These are phyloP conservation scores for Hypoxylon cercidicola DNA, from an alignment of 495 filamentous ascomycete genomes.

Conservation along the genomic window DNA sequence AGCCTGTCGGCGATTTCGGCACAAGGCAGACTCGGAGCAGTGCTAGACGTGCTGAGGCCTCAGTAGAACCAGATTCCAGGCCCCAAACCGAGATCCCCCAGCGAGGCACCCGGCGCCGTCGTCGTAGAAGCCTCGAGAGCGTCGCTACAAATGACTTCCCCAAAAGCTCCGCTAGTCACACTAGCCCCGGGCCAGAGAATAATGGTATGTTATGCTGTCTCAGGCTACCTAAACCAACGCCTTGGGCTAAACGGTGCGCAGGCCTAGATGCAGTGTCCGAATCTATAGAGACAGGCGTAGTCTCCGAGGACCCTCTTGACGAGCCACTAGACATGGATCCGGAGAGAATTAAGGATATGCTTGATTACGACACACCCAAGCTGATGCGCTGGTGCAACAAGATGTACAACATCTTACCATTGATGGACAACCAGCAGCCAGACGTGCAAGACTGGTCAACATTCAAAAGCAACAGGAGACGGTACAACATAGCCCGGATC, in stretches of 20 bases:
- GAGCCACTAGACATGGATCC: conserved; percentile 27
- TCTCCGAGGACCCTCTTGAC: conserved; percentile 7
- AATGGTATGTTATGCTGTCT: conserved; percentile 8
- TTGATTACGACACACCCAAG: conserved; percentile 47
- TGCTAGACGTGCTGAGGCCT: conserved; percentile 25
- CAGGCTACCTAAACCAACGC: neutral
- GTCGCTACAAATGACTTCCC: conserved; percentile 32
- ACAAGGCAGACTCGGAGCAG: conserved; percentile 38
- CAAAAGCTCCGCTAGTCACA: conserved; percentile 15
- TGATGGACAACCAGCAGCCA: conserved; percentile 15
- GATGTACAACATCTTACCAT: conserved; percentile 27
- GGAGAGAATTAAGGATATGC: conserved; percentile 39
- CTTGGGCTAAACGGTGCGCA: conserved; percentile 13
- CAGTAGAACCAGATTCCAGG: conserved; percentile 20
- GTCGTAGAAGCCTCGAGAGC: conserved; percentile 35
- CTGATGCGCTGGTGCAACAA: conserved; percentile 39
- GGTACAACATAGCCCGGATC: conserved; percentile 30
- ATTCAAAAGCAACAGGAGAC: conserved; percentile 22
- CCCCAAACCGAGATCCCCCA: conserved; percentile 16
- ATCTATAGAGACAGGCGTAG: neutral
- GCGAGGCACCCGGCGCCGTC: conserved; percentile 30
- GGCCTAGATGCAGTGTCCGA: conserved; percentile 9
- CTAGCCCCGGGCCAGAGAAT: conserved; percentile 25
- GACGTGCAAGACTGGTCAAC: conserved; percentile 16
- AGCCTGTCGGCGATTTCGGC: conserved; percentile 6